Base-by-base conservation (phyloP, 257 asterid species). In the Capsicum pubescens region DNA sequence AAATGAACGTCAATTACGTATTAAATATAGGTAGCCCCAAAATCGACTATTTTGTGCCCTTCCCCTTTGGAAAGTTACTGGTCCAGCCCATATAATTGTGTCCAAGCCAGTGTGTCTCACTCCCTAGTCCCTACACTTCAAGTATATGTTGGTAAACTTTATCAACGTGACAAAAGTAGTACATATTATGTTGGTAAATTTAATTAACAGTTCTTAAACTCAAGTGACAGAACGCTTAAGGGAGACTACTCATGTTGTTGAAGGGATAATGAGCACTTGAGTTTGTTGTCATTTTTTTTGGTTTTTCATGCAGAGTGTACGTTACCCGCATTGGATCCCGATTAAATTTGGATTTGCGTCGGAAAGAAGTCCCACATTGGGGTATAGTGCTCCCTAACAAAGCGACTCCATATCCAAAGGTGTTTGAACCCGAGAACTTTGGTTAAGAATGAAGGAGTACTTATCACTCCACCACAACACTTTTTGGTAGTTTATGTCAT, bases 71-170 rank as follows among this genome's bases (percentile, higher is more conserved):
- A 13, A 32, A 6, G 46, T 39, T 39, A 36, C 54, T 39, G 77
- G 77, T 69, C 54, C 54, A 69, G 54, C 54, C 54, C 32, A 69
- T 69, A 39, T 39, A 15, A 69, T 14, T 69, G 77, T 68, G 76
- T n/a, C 76, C 54, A 36, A 35, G 3, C 52, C 76, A 58, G 11
- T 10, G 7, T 58, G 64, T 58, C 64, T 68, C 52, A 39, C 4
- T 69, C 55, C 77, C 14, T 69, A 14, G 55, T 69, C 77, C 77
- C 77, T 69, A 69, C 77, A 69, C 77, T 69, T 69, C 26, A 68
- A 68, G 32, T 16, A 32, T 39, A 8, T 69, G 77, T 44, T 39
- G 69, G 69, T 4, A 63, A 63, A 71, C 2, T n/a, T 39, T 39
- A 39, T 39, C 44, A 39, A 3, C 44, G 3, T 39, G 5, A 39